Evolutionary conservation across 805 yeast species (phyloP).

Genomic region (Wickerhamiella occidentalis): DNA sequence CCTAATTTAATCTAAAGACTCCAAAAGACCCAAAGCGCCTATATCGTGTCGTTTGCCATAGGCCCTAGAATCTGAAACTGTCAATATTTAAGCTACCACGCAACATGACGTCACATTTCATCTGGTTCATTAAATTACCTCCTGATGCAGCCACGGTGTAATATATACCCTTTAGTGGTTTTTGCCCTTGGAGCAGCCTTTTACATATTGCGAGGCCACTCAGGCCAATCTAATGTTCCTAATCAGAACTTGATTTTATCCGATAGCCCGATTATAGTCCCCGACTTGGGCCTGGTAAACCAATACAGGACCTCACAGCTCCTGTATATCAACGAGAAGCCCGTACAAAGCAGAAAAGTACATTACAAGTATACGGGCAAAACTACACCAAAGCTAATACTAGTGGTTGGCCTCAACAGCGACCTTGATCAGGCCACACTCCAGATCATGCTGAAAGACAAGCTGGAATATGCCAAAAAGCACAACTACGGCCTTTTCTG

Average conservation of each 20-base stretch:
- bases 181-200: neutral
- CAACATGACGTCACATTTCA: slow-evolving; percentile 7
- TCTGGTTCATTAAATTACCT: neutral
- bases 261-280: slow-evolving; percentile 19
- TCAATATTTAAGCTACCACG: slow-evolving; percentile 1
- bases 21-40: neutral
- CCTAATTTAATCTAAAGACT: neutral
- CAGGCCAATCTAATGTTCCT: neutral
- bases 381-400: slow-evolving; percentile 33
- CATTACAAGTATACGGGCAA: slow-evolving; percentile 13
- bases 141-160: slow-evolving; percentile 5
- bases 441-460: slow-evolving; percentile 57
- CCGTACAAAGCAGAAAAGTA: slow-evolving; percentile 19
- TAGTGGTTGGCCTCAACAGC: slow-evolving; percentile 72
- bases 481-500: slow-evolving; percentile 68
- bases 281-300: slow-evolving; percentile 20
- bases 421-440: slow-evolving; percentile 49
- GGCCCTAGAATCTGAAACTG: neutral
- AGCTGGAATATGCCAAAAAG: slow-evolving; percentile 67
- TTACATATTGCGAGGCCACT: neutral
- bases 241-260: neutral
- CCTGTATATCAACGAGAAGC: slow-evolving; percentile 18
- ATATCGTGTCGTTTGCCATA: too few relatives aligned
- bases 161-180: neutral
- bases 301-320: slow-evolving; percentile 24